Base-by-base conservation (phyloP, 306 rosid species). In the Sphenostylis stenocarpa region DNA sequence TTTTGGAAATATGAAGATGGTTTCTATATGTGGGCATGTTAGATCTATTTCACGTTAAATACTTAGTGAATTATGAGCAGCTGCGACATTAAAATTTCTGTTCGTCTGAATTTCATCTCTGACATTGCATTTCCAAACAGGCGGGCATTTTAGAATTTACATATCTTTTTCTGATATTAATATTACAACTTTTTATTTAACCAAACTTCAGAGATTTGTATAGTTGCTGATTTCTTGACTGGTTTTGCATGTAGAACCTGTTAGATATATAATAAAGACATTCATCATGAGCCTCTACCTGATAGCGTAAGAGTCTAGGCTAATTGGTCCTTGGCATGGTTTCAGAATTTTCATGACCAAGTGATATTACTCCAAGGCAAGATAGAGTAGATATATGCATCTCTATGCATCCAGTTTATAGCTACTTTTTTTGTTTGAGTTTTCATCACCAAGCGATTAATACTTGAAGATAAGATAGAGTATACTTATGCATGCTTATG, bases 11-110 rank as follows among this genome's bases (percentile, higher is more conserved):
- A 34, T 17, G 1, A 73, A 68, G 13, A 8, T 53, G 23, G 36
- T 17, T 55, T 55, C 38, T 65, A 66, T 56, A 24, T 57, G 19
- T 57, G 24, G 21, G 44, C 64, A 31, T 9, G 70, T n/a, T 21
- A 48, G 20, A 47, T 68, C 21, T 44, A n/a, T 67, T 67, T 80
- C 71, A 36, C 3, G 1, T 66, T n/a, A 31, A 65, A 31, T 73
- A 31, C 29, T 38, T 10, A 6, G n/a, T 16, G n/a, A 23, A 47
- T 33, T 72, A 11, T 64, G 39, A 63, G 49, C 33, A 15, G 38
- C 34, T 51, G 39, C 78, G 52, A 29, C 16, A 45, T 41, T 38
- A 10, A 21, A 45, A 51, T n/a, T 44, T 43, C 8, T 52, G 15
- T 66, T 34, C 16, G 23, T 41, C 58, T 41, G 61, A 56, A 19